phyloP scores from a whole-genome alignment of 345 rosid genomes.

The Pugionium dolabratum region DNA sequence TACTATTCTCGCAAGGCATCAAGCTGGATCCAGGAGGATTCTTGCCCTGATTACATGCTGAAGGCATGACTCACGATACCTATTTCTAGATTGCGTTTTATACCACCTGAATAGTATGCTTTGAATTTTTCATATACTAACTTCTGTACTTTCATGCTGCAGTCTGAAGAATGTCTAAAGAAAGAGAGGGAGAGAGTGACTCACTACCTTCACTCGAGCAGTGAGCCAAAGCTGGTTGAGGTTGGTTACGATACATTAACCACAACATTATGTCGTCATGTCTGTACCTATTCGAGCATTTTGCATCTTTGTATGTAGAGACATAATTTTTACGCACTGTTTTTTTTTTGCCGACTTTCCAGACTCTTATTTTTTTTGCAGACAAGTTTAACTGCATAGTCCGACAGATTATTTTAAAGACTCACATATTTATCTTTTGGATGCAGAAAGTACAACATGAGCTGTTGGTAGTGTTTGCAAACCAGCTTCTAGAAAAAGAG shows the following conservation, averaged over 20 bases:
- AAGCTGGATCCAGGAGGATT: slow-evolving; percentile 74
- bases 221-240: slow-evolving; percentile 89
- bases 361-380: background rate
- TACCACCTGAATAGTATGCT: background rate
- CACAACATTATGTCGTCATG: background rate
- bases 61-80: slow-evolving; percentile 51
- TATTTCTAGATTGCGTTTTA: background rate
- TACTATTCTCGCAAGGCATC: slow-evolving; percentile 91
- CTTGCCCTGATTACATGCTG: slow-evolving; percentile 82
- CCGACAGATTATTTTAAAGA: background rate
- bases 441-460: slow-evolving; percentile 91
- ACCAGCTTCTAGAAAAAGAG: slow-evolving; percentile 81
- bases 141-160: slow-evolving; percentile 29
- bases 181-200: slow-evolving; percentile 90
- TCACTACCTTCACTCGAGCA: slow-evolving; percentile 83
- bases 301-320: background rate
- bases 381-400: background rate
- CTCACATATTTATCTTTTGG: slow-evolving; percentile 20
- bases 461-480: slow-evolving; percentile 64
- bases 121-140: background rate
- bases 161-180: slow-evolving; percentile 94
- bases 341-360: no score
- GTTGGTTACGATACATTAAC: slow-evolving; percentile 47
- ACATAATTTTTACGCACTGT: background rate
- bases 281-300: background rate